Evolutionary conservation across 2,329 filamentous ascomycete species (phyloP).

Genomic region (Cytospora schulzeri): DNA sequence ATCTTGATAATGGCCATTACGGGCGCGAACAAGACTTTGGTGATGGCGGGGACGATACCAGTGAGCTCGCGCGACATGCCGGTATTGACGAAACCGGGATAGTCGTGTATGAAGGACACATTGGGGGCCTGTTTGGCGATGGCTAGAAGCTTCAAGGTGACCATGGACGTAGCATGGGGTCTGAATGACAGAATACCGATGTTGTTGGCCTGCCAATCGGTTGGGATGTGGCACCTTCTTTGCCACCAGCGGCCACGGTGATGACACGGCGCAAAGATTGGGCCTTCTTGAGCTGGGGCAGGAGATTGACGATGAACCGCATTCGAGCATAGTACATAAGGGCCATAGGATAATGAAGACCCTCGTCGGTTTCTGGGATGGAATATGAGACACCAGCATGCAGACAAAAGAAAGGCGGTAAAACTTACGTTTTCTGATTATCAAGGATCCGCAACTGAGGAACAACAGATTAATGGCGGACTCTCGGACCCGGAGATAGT

Average conservation of each 20-base stretch:
- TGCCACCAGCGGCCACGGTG: constrained; percentile 3
- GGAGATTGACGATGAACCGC: too few relatives aligned
- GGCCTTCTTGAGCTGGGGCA: too few relatives aligned
- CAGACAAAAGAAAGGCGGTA: too few relatives aligned
- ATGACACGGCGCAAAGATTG: too few relatives aligned
- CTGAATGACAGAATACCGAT: constrained; percentile 24
- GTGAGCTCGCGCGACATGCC: constrained; percentile 27
- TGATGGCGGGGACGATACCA: constrained; percentile 14
- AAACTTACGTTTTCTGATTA: too few relatives aligned
- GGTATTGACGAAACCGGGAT: constrained; percentile 30
- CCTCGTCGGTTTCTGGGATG: too few relatives aligned
- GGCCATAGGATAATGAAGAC: too few relatives aligned
- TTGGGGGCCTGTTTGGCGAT: constrained; percentile 26
- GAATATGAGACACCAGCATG: too few relatives aligned
- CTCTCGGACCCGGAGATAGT: too few relatives aligned
- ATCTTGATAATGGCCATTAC: constrained; percentile 16
- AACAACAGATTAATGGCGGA: too few relatives aligned
- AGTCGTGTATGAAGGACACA: constrained; percentile 29
- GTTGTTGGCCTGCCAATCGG: constrained; percentile 23
- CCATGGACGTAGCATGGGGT: constrained; percentile 26
- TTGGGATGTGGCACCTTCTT: constrained; percentile 9
- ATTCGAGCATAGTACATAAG: too few relatives aligned
- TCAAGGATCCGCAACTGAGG: too few relatives aligned
- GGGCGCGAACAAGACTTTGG: constrained; percentile 15
- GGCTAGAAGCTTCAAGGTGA: constrained; percentile 26